phyloP scores from a whole-genome alignment of 495 filamentous ascomycete genomes.

The Xylaria scruposa region DNA sequence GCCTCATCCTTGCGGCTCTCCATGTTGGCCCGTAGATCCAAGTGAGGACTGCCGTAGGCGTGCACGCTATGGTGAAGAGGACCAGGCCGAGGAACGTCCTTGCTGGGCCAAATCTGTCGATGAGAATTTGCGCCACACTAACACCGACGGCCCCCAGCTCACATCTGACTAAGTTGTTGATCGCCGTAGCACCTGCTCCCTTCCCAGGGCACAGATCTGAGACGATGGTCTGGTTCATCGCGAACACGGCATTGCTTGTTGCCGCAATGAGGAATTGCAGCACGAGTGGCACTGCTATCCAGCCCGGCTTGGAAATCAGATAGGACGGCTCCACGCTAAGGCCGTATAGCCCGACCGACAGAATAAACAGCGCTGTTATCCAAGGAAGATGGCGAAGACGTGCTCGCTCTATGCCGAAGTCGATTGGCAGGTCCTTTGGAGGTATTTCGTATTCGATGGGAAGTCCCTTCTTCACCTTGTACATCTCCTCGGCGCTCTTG shows the following conservation, averaged over 20 bases:
- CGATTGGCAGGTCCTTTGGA: not conserved
- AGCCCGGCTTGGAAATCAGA: not conserved
- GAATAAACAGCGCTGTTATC: not conserved
- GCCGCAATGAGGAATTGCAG: not conserved
- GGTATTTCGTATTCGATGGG: not conserved
- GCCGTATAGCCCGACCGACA: not conserved
- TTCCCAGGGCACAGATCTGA: not conserved
- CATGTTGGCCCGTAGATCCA: not conserved
- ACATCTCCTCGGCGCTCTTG: not conserved
- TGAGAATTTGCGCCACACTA: not conserved
- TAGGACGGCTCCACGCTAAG: not conserved
- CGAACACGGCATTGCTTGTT: not conserved
- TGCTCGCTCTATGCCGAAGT: not conserved
- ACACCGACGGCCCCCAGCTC: not conserved
- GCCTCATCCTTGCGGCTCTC: not conserved
- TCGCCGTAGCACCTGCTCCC: not conserved
- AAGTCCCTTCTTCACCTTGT: not conserved
- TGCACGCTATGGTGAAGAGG: not conserved
- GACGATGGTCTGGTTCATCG: not conserved
- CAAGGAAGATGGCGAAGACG: conserved; percentile 1
- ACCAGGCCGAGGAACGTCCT: not conserved
- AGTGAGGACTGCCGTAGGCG: not conserved
- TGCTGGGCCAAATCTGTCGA: not conserved
- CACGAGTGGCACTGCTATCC: not conserved
- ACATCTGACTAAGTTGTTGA: not conserved